Conservation (phyloP, 441 rosid genomes). For the Adansonia gregorii region DNA sequence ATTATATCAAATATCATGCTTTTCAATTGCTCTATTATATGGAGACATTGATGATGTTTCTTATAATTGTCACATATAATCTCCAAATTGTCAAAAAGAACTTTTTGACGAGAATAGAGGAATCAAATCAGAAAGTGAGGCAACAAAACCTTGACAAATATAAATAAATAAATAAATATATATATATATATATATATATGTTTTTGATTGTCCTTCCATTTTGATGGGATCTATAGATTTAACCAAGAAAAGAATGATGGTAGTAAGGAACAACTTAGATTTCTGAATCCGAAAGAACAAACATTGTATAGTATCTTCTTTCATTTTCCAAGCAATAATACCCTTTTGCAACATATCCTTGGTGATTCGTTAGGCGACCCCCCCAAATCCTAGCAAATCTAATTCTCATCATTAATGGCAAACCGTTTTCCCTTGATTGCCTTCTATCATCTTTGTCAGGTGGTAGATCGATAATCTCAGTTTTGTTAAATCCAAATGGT, state of each 20-base stretch:
- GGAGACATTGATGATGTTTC: not conserved
- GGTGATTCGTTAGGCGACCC: slow-evolving; percentile 19
- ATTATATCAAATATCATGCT: too few species aligned
- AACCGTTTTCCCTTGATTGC: slow-evolving; percentile 4
- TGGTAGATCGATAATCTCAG: slow-evolving; percentile 2
- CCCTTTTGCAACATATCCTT: slow-evolving; percentile 24
- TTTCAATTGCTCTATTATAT: not conserved
- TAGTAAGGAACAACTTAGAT: not conserved
- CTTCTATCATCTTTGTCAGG: not conserved
- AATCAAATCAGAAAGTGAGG: not conserved
- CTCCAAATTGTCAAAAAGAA: slow-evolving; percentile 17
- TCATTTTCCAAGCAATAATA: slow-evolving; percentile 29
- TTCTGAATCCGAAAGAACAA: slow-evolving; percentile 5
- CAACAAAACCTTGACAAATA: not conserved
- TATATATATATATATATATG: too few species aligned
- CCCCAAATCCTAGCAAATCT: slow-evolving; percentile 23
- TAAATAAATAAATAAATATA: too few species aligned
- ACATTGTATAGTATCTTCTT: not conserved
- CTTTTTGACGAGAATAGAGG: not conserved
- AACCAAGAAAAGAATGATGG: not conserved
- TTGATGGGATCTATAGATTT: slow-evolving; percentile 2
- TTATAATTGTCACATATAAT: not conserved
- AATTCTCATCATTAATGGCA: slow-evolving; percentile 24
- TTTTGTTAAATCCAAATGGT: slow-evolving; percentile 1
- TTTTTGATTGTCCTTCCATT: not conserved